Evolutionary conservation across 179 eudicot genomes (phyloP), one percentile per base, ranked within the genome.

Genomic region (Heliamphora pulchella): DNA sequence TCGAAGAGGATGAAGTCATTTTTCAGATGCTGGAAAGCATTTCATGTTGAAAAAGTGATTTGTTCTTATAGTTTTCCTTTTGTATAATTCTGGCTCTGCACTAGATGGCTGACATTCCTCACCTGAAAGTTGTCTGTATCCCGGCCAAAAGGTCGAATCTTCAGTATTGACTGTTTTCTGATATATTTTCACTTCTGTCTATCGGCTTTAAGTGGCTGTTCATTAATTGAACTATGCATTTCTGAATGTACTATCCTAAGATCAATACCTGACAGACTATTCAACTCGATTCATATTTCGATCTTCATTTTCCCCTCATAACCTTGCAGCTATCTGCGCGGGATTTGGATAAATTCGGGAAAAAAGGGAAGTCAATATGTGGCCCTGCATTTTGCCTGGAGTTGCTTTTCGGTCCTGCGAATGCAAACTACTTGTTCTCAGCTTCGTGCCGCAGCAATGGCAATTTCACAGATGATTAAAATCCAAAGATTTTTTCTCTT

Each of bases 331-430:
- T 90, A 70, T 63, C 88, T 0, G 39, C 74, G 15, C 31, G 39
- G 55, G 91, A 88, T 67, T 77, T 90, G 82, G 93, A 90, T 85
- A 90, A 90, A 82, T 66, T 87, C 48, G 88, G 90, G 18, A 84
- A 71, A 18, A 87, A 74, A 76, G 90, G 89, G 0, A 80, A 75
- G 75, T 86, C 93, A 2, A 88, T 90, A 55, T 86, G 87, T 48
- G 91, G 93, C 53, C 85, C 87, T 31, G 79, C 86, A 10, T 90
- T 90, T 80, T 81, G 89, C 84, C 48, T 90, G 83, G 91, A 90
- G 83, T 73, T 90, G 82, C 82, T 87, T 5, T 90, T 90, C 76
- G 90, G 89, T 79, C 91, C 93, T 4, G 78, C 82, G 3, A 80
- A 87, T 43, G 68, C 87, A 51, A 83, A 79, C 76, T 7, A 9